Conservation (phyloP, 306 rosid genomes). For the Lithocarpus polystachyus region DNA sequence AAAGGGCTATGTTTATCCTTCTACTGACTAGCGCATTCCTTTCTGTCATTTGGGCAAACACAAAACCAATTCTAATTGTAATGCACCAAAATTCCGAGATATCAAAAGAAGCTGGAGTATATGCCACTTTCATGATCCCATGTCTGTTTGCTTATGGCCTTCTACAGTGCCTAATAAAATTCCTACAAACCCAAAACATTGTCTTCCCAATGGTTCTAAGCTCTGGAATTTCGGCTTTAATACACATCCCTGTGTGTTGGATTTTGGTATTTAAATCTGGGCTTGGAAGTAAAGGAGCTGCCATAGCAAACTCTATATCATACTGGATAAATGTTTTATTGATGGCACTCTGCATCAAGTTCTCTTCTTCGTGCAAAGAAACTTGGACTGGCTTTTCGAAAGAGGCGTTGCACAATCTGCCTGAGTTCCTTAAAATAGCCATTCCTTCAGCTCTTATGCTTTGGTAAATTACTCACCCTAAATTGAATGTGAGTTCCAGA, state of each 20-base stretch:
- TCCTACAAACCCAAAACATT: conserved; percentile 63
- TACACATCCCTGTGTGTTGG: conserved; percentile 57
- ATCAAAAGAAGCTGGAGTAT: conserved; percentile 52
- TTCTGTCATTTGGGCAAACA: conserved; percentile 45
- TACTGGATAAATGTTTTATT: conserved; percentile 51
- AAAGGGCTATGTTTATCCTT: conserved; percentile 54
- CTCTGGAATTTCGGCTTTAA: conserved; percentile 36
- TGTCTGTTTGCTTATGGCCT: conserved; percentile 52
- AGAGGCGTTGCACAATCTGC: conserved; percentile 43
- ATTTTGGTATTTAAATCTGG: conserved; percentile 47
- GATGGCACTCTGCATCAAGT: conserved; percentile 43
- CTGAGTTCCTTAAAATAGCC: conserved; percentile 47
- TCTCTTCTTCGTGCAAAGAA: conserved; percentile 48
- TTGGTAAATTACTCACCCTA: conserved; percentile 47
- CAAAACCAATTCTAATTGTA: conserved; percentile 35
- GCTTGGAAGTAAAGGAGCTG: conserved; percentile 61
- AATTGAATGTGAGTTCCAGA: too few species aligned
- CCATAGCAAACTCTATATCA: conserved; percentile 55
- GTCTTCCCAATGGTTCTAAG: conserved; percentile 67
- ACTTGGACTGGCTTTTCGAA: conserved; percentile 72
- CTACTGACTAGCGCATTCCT: conserved; percentile 37
- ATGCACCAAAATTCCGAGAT: conserved; percentile 51
- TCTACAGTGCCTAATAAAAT: conserved; percentile 55
- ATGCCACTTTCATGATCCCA: conserved; percentile 57
- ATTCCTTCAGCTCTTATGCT: conserved; percentile 84